phyloP scores from a whole-genome alignment of 805 yeast genomes.

The Cyberlindnera japonica region DNA sequence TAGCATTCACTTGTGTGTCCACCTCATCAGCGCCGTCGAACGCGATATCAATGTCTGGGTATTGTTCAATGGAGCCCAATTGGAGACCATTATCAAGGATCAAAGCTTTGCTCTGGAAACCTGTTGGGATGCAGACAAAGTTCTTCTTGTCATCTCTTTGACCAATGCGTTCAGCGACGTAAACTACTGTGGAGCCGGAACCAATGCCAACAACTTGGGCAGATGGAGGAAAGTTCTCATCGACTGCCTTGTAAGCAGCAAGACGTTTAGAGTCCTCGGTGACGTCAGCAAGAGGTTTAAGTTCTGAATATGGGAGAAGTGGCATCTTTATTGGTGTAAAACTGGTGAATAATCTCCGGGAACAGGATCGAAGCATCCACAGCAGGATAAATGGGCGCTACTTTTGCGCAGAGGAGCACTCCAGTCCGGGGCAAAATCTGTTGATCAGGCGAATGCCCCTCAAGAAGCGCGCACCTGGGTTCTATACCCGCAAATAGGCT shows the following conservation, averaged over 20 bases:
- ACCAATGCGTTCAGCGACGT: conserved; percentile 91
- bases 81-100: conserved; percentile 76
- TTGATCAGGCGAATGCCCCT: neutral
- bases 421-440: conserved; percentile 5
- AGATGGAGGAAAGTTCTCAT: conserved; percentile 66
- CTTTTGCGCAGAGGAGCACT: neutral
- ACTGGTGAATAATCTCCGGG: neutral
- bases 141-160: conserved; percentile 49
- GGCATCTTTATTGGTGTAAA: conserved; percentile 18
- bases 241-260: conserved; percentile 92
- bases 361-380: conserved; percentile 1
- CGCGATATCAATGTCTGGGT: conserved; percentile 79
- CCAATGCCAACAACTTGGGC: conserved; percentile 89
- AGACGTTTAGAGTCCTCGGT: conserved; percentile 82
- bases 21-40: conserved; percentile 99
- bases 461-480: neutral
- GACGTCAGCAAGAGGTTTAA: conserved; percentile 32
- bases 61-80: conserved; percentile 81
- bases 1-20: conserved; percentile 73
- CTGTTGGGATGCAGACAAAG: conserved; percentile 89
- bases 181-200: conserved; percentile 96
- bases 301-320: conserved; percentile 22
- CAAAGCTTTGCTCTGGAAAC: conserved; percentile 88
- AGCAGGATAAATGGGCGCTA: neutral
- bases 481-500: neutral